Evolutionary conservation across 2,329 filamentous ascomycete genomes (phyloP).

Genomic region (Xylaria sp.): DNA sequence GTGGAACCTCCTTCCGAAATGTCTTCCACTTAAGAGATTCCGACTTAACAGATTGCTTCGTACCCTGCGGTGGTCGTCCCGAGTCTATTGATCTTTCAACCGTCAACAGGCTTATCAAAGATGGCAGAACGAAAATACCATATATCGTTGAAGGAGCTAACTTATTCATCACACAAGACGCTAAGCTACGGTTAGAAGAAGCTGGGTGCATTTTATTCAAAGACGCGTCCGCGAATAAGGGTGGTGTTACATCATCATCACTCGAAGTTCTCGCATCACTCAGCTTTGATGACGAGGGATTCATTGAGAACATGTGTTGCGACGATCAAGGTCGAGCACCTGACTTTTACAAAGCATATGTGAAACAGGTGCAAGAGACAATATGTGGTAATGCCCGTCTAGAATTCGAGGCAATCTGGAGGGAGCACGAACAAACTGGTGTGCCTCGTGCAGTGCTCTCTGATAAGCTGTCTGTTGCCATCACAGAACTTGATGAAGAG

Average conservation of each 20-base stretch:
- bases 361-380: constrained; percentile 88
- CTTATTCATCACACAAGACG: constrained; percentile 98
- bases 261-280: constrained; percentile 94
- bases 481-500: constrained; percentile 97
- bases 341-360: constrained; percentile 92
- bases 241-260: constrained; percentile 96
- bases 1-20: constrained; percentile 96
- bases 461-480: constrained; percentile 89
- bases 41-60: constrained; percentile 85
- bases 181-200: constrained; percentile 92
- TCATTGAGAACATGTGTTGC: constrained; percentile 94
- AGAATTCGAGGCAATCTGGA: constrained; percentile 99
- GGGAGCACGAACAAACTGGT: constrained; percentile 86
- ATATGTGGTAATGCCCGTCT: constrained; percentile 92
- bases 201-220: constrained; percentile 97
- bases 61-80: constrained; percentile 94
- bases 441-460: constrained; percentile 85
- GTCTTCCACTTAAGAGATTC: constrained; percentile 90
- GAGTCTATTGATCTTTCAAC: constrained; percentile 95
- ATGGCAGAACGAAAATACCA: constrained; percentile 87
- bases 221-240: constrained; percentile 98
- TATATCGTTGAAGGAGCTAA: constrained; percentile 99
- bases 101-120: constrained; percentile 83
- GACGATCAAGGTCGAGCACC: constrained; percentile 77
- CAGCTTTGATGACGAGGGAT: constrained; percentile 90